These are phyloP conservation scores for Boletus edulis DNA, from an alignment of 768 basidiomycete genomes.

Conservation along the genomic window DNA sequence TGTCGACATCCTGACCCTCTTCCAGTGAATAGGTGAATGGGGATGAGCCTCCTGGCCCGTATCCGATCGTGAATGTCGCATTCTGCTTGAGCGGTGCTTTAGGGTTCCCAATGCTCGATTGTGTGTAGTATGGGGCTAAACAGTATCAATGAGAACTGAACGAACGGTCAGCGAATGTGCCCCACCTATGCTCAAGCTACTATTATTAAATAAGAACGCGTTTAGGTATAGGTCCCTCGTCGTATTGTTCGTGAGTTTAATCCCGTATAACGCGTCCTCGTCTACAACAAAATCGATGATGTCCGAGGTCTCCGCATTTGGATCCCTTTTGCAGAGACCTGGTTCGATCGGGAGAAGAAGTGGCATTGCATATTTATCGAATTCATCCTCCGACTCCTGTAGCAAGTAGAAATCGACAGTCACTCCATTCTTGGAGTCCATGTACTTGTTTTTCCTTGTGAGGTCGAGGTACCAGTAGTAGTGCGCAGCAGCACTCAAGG, in stretches of 20 bases:
- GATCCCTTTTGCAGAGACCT: constrained; percentile 3
- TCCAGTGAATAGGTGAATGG: constrained; percentile 31
- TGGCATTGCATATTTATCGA: not conserved
- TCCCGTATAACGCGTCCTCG: constrained; percentile 28
- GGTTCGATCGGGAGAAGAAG: not conserved
- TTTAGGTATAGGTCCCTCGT: constrained; percentile 37
- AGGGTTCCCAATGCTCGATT: not conserved
- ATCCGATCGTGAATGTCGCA: constrained; percentile 36
- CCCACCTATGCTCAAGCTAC: constrained; percentile 36
- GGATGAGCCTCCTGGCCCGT: constrained; percentile 31
- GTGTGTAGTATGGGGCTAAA: constrained; percentile 12
- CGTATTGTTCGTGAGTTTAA: constrained; percentile 36
- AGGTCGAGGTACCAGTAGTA: constrained; percentile 23
- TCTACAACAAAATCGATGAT: constrained; percentile 24
- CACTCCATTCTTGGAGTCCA: not conserved
- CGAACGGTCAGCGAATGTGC: no score
- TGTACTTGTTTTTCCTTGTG: not conserved
- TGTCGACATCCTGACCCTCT: constrained; percentile 32
- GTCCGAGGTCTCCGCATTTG: not conserved
- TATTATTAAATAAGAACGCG: constrained; percentile 43
- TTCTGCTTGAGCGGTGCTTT: constrained; percentile 8
- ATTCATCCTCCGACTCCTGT: not conserved
- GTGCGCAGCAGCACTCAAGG: constrained; percentile 13
- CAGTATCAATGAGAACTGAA: not conserved
- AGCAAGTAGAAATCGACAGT: constrained; percentile 9